A percentile compares a stretch with the other conserved stretches of the same genome.
These are phyloP conservation scores for Pyracantha coccinea DNA, from an alignment of 331 rosid species.

Conservation along the genomic window DNA sequence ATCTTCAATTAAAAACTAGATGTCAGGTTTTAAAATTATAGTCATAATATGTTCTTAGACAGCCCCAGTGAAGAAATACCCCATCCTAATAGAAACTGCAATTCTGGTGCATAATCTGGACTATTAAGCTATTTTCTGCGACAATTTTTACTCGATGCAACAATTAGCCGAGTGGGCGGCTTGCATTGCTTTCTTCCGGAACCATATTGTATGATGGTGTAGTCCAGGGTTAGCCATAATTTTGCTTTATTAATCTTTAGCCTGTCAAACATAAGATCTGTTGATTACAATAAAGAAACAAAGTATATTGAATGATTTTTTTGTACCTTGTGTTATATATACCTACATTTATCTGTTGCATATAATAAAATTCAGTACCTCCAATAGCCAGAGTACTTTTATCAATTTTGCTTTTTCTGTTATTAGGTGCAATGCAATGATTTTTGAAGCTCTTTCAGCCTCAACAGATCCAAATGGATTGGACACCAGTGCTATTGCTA, in stretches of 20 bases:
- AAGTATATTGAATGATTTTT: not conserved
- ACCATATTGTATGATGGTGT: not conserved
- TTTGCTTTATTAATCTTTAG: not conserved
- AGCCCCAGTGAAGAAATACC: not conserved
- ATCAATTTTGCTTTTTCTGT: not conserved
- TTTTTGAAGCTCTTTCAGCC: constrained; percentile 41
- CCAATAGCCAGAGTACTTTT: not conserved
- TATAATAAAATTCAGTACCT: not conserved
- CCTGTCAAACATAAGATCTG: not conserved
- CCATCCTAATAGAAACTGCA: not conserved
- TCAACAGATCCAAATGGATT: constrained; percentile 38
- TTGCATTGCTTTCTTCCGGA: not conserved
- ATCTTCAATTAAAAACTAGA: not conserved
- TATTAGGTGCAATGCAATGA: constrained; percentile 34
- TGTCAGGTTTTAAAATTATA: not conserved
- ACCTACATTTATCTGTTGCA: not conserved
- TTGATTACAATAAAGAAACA: not conserved
- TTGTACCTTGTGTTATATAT: not conserved
- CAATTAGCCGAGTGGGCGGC: not conserved
- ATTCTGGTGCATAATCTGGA: not conserved
- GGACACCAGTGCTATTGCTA: constrained; percentile 36
- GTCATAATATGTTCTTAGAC: not conserved
- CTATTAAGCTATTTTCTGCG: not conserved
- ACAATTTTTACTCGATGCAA: not conserved
- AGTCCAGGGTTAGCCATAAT: not conserved